Conservation (phyloP, 2,329 filamentous ascomycete genomes). For the Davidsoniella neocaledoniae region DNA sequence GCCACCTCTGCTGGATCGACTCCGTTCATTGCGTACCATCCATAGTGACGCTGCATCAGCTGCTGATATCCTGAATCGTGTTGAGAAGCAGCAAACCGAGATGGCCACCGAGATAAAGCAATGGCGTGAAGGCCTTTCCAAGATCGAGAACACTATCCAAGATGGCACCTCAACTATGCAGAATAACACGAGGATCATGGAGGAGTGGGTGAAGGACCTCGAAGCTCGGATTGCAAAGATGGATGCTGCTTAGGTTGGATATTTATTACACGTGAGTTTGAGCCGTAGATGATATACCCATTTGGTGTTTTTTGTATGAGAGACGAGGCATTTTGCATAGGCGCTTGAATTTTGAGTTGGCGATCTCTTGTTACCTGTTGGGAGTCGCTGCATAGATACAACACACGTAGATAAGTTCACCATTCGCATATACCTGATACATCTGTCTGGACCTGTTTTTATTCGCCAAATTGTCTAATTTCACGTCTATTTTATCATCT, state of each 20-base stretch:
- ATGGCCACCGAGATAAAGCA: slow-evolving; percentile 70
- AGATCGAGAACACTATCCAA: slow-evolving; percentile 58
- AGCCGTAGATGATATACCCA: too few relatives aligned
- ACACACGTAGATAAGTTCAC: too few relatives aligned
- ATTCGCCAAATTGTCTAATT: too few relatives aligned
- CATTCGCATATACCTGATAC: too few relatives aligned
- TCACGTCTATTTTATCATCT: too few relatives aligned
- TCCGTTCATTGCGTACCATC: slow-evolving; percentile 67
- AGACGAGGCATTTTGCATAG: too few relatives aligned
- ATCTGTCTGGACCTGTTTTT: too few relatives aligned
- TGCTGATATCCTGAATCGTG: slow-evolving; percentile 54
- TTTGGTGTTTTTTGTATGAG: too few relatives aligned
- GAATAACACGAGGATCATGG: slow-evolving; percentile 69
- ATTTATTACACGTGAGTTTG: too few relatives aligned
- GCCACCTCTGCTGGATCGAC: slow-evolving; percentile 66
- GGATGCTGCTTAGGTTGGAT: not conserved
- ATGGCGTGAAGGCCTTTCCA: slow-evolving; percentile 68
- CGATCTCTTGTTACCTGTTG: too few relatives aligned
- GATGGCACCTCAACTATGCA: slow-evolving; percentile 54
- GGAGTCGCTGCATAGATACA: not conserved
- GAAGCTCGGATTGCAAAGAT: slow-evolving; percentile 54
- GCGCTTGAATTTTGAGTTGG: not conserved
- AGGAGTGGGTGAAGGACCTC: slow-evolving; percentile 74
- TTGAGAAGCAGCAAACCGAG: slow-evolving; percentile 66
- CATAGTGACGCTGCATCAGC: slow-evolving; percentile 78